These are phyloP conservation scores for Centrapalus pauciflorus DNA, from an alignment of 129 eudicot species.

Conservation along the genomic window DNA sequence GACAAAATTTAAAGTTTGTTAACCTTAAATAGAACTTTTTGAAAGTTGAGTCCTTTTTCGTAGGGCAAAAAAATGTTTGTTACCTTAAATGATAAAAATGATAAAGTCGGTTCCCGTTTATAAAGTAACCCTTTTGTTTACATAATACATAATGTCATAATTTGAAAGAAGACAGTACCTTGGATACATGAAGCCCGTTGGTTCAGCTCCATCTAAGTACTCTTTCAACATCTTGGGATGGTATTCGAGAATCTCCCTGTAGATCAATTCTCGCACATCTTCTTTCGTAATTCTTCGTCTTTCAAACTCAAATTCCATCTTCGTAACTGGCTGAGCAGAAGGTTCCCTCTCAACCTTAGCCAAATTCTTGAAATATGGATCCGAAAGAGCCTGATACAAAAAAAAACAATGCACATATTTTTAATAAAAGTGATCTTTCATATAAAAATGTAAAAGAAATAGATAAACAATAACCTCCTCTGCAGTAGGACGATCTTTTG, in stretches of 20 bases:
- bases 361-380: conserved; percentile 87
- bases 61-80: no score
- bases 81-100: no score
- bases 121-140: no score
- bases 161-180: conserved; percentile 42
- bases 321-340: conserved; percentile 94
- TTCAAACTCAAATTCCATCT: conserved; percentile 96
- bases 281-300: conserved; percentile 89
- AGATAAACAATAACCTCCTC: conserved; percentile 59
- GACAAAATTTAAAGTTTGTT: no score
- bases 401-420: neutral
- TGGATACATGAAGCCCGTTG: conserved; percentile 94
- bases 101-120: no score
- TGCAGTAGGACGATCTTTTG: conserved; percentile 89
- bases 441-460: neutral
- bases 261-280: conserved; percentile 84
- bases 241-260: conserved; percentile 89
- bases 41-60: no score
- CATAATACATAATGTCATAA: neutral
- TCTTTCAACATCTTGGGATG: conserved; percentile 97
- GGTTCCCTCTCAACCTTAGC: conserved; percentile 99
- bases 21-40: no score
- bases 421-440: neutral
- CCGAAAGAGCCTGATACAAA: conserved; percentile 74
- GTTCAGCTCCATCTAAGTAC: conserved; percentile 81